Percentiles rank a stretch among this genome's conserved stretches.
Conservation (phyloP, 257 asterid species). For the Thymus quinquecostatus region DNA sequence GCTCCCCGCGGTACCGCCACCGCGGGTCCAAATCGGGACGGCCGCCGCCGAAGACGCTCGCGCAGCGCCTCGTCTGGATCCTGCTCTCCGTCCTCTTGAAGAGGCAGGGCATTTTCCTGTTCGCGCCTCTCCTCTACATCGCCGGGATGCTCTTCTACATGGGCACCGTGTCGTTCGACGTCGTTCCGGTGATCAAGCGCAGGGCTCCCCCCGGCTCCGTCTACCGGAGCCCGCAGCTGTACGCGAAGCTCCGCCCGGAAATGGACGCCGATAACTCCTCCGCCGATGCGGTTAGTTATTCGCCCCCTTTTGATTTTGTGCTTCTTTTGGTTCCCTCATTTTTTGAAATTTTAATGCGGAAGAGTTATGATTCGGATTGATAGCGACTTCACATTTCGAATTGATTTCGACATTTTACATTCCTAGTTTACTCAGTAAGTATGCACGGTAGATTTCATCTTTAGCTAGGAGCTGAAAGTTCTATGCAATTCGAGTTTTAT, state of each 20-base stretch:
- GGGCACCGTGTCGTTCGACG: slow-evolving; percentile 96
- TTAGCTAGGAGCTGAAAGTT: slow-evolving; percentile 19
- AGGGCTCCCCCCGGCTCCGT: slow-evolving; percentile 79
- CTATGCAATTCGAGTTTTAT: background rate
- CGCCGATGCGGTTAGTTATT: slow-evolving; percentile 77
- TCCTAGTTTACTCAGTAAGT: slow-evolving; percentile 15
- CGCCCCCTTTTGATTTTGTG: background rate
- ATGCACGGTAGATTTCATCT: slow-evolving; percentile 27
- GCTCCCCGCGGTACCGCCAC: slow-evolving; percentile 76
- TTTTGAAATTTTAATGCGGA: slow-evolving; percentile 20
- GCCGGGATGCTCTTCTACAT: slow-evolving; percentile 86
- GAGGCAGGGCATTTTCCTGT: slow-evolving; percentile 85
- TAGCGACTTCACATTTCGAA: slow-evolving; percentile 28
- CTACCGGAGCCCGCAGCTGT: slow-evolving; percentile 87
- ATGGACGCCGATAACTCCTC: slow-evolving; percentile 83
- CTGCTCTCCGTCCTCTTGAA: slow-evolving; percentile 69
- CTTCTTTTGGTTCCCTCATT: background rate
- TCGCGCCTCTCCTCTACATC: slow-evolving; percentile 85
- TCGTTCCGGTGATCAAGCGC: slow-evolving; percentile 55
- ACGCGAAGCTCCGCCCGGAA: slow-evolving; percentile 63
- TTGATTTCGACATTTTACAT: slow-evolving; percentile 30
- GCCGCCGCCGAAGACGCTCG: slow-evolving; percentile 52
- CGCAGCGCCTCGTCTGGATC: slow-evolving; percentile 71
- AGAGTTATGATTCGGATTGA: slow-evolving; percentile 35
- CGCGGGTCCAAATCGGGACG: slow-evolving; percentile 53